A percentile compares a stretch with the other conserved stretches of the same genome.
Conservation (phyloP, 2,329 filamentous ascomycete genomes). For the Herpotrichia juniperi region DNA sequence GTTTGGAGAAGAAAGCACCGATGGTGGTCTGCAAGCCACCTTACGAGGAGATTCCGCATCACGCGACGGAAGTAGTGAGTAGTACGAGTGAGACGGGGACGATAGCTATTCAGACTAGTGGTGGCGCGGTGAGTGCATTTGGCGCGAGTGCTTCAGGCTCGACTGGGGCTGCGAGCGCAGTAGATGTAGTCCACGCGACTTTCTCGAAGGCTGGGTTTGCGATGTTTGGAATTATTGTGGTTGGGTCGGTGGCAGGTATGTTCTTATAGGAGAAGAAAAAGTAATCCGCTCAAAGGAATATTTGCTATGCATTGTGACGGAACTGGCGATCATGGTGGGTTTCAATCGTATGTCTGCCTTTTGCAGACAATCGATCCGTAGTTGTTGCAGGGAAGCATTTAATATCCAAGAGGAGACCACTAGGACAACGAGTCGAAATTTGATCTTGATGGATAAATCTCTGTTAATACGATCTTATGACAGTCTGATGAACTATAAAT, state of each 20-base stretch:
- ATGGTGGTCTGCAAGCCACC: neutral
- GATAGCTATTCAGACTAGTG: neutral
- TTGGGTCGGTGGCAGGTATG: neutral
- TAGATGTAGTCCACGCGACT: neutral
- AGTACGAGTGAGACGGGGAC: neutral
- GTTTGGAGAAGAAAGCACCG: neutral
- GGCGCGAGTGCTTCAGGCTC: neutral
- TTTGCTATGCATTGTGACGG: no score
- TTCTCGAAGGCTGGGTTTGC: neutral
- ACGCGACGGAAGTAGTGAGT: neutral
- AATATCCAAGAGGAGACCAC: no score
- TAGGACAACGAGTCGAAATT: no score
- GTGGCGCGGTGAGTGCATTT: neutral
- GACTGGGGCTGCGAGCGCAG: neutral
- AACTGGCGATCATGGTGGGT: no score
- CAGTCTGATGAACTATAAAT: no score
- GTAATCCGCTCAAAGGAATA: no score
- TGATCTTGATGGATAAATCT: no score
- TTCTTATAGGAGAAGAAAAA: slow-evolving; percentile 1
- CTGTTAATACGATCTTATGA: no score
- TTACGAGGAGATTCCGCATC: neutral
- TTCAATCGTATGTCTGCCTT: no score
- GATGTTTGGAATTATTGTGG: neutral
- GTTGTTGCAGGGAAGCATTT: no score
- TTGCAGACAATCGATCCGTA: no score